Percentiles rank a stretch among this genome's conserved stretches.
These are phyloP conservation scores for Hirsutella minnesotensis DNA, from an alignment of 2,329 filamentous ascomycete species.

Conservation along the genomic window DNA sequence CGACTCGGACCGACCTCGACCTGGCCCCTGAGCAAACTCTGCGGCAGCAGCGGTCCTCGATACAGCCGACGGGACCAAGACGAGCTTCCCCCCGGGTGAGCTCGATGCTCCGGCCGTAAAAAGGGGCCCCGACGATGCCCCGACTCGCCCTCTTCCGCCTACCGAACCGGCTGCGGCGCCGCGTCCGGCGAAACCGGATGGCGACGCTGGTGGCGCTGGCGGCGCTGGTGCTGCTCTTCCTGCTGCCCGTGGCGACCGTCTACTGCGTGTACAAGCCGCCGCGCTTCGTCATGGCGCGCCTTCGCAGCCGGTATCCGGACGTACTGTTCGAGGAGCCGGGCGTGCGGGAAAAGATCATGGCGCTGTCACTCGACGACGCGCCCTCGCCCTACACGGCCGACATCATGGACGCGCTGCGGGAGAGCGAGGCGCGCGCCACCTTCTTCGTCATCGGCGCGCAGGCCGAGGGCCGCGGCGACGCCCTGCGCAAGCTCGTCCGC, in stretches of 20 bases:
- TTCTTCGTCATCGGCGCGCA: constrained; percentile 85
- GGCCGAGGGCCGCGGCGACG: constrained; percentile 42
- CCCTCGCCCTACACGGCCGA: constrained; percentile 61
- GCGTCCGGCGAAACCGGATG: constrained; percentile 47
- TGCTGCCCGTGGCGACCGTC: constrained; percentile 30
- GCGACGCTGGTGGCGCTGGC: constrained; percentile 35
- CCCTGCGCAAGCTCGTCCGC: constrained; percentile 45
- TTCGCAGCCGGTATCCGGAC: constrained; percentile 62
- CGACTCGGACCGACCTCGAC: too few relatives aligned
- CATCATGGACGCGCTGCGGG: constrained; percentile 56
- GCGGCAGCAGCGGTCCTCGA: too few relatives aligned
- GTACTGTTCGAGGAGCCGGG: constrained; percentile 62
- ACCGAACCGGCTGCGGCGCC: constrained; percentile 43
- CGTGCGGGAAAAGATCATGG: constrained; percentile 50
- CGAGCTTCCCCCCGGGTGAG: background rate
- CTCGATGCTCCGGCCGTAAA: constrained; percentile 1
- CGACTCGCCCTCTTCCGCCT: constrained; percentile 38
- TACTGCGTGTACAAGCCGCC: constrained; percentile 79
- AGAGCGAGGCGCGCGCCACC: constrained; percentile 60
- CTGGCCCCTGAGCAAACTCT: too few relatives aligned
- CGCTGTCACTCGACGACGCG: constrained; percentile 78
- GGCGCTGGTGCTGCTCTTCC: constrained; percentile 21
- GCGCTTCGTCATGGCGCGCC: constrained; percentile 53
- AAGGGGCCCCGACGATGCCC: constrained; percentile 17
- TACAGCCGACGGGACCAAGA: too few relatives aligned